Evolutionary conservation across 2,329 filamentous ascomycete genomes (phyloP).

Genomic region (Trichoderma atroviride): DNA sequence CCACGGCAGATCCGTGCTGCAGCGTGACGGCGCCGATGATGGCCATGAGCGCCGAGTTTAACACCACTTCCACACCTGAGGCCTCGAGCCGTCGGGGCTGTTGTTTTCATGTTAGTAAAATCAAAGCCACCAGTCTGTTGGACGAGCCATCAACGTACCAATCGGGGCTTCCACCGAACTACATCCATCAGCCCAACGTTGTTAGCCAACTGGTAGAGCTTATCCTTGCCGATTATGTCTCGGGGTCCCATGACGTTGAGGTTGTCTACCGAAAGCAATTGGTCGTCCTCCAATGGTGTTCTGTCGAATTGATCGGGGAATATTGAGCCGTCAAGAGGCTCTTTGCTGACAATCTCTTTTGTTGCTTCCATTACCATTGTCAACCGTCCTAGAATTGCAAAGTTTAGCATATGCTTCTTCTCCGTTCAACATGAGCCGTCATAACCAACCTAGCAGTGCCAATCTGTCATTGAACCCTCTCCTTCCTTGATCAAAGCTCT

Average conservation of each 20-base stretch:
- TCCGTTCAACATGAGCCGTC: background rate
- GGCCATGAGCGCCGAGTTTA: conserved; percentile 78
- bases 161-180: conserved; percentile 84
- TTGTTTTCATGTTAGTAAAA: conserved; percentile 36
- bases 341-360: conserved; percentile 43
- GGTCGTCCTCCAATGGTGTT: conserved; percentile 68
- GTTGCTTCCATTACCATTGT: conserved; percentile 45
- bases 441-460: conserved; percentile 74
- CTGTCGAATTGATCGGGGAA: conserved; percentile 57
- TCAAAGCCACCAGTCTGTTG: too few species aligned
- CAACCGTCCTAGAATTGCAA: conserved; percentile 38
- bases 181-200: conserved; percentile 73
- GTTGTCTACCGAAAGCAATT: conserved; percentile 73
- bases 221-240: conserved; percentile 64
- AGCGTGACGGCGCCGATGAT: conserved; percentile 88
- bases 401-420: conserved; percentile 26
- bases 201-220: conserved; percentile 68
- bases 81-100: conserved; percentile 63
- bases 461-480: conserved; percentile 93
- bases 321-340: conserved; percentile 34
- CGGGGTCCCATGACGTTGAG: conserved; percentile 64
- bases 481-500: conserved; percentile 94
- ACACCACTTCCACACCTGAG: conserved; percentile 75
- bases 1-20: conserved; percentile 79
- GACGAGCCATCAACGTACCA: conserved; percentile 57